phyloP scores from a whole-genome alignment of 352 stramenopile genomes.

The Globisporangium viniferum region DNA sequence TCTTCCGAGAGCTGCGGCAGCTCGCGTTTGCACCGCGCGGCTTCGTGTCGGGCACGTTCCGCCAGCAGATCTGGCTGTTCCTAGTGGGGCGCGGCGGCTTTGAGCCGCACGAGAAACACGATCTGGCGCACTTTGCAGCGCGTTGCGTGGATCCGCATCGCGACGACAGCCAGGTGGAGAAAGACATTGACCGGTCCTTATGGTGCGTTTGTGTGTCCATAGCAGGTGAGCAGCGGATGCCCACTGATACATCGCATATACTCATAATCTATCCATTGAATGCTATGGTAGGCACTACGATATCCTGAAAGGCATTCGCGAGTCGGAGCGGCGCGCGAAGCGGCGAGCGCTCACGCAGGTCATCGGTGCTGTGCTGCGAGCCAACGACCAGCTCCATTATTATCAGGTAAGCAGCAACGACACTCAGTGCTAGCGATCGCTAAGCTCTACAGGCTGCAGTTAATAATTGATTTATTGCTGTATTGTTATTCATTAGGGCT shows the following conservation, averaged over 20 bases:
- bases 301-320: slow-evolving; percentile 50
- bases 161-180: slow-evolving; percentile 72
- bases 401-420: slow-evolving; percentile 46
- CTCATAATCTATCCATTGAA: not conserved
- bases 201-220: slow-evolving; percentile 23
- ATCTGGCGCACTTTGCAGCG: slow-evolving; percentile 15
- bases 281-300: slow-evolving; percentile 58
- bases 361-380: slow-evolving; percentile 49
- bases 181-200: slow-evolving; percentile 84
- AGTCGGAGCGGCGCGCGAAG: slow-evolving; percentile 62
- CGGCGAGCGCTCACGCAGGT: slow-evolving; percentile 54
- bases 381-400: slow-evolving; percentile 66
- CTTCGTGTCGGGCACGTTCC: slow-evolving; percentile 55
- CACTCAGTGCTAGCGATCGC: slow-evolving; percentile 21
- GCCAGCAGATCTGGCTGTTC: slow-evolving; percentile 59
- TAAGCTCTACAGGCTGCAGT: slow-evolving; percentile 6
- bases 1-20: slow-evolving; percentile 54
- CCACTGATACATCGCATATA: not conserved
- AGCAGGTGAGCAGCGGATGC: not conserved
- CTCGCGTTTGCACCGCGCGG: slow-evolving; percentile 56
- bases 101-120: slow-evolving; percentile 14
- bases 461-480: no score
- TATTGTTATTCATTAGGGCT: slow-evolving; percentile 45
- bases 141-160: slow-evolving; percentile 27
- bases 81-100: slow-evolving; percentile 32